A percentile compares a stretch with the other conserved stretches of the same genome.
Evolutionary conservation across 2,329 filamentous ascomycete genomes (phyloP).

Genomic region (Penicillium capsulatum): DNA sequence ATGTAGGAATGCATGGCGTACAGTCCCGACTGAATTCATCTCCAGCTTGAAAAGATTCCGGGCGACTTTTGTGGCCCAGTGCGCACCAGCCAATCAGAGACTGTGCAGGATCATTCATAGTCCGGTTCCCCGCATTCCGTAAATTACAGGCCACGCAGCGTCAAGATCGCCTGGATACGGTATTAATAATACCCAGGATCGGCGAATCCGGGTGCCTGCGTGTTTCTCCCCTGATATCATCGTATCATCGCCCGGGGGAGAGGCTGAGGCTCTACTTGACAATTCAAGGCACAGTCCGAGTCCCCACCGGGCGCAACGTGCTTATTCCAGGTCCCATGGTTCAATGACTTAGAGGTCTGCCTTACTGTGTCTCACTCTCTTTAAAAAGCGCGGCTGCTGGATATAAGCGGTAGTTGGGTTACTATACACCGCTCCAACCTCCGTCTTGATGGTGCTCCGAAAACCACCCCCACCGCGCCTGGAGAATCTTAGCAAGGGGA

Average conservation of each 20-base stretch:
- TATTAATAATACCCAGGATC: not conserved
- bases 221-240: not conserved
- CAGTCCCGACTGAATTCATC: not conserved
- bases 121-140: no score
- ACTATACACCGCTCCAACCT: slow-evolving; percentile 1
- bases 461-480: slow-evolving; percentile 38
- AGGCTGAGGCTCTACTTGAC: not conserved
- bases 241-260: not conserved
- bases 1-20: slow-evolving; percentile 38
- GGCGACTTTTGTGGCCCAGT: slow-evolving; percentile 9
- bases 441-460: slow-evolving; percentile 38
- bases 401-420: not conserved
- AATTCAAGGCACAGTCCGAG: not conserved
- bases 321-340: no score
- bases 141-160: no score
- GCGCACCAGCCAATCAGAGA: slow-evolving; percentile 13
- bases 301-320: not conserved
- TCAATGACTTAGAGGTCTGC: no score
- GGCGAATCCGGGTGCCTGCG: not conserved
- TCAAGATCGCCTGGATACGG: not conserved
- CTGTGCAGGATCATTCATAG: not conserved
- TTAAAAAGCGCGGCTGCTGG: not conserved
- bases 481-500: slow-evolving; percentile 30
- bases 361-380: no score
- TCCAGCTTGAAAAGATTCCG: slow-evolving; percentile 14